phyloP scores from a whole-genome alignment of 768 basidiomycete genomes.

The Tricholoma terreum region DNA sequence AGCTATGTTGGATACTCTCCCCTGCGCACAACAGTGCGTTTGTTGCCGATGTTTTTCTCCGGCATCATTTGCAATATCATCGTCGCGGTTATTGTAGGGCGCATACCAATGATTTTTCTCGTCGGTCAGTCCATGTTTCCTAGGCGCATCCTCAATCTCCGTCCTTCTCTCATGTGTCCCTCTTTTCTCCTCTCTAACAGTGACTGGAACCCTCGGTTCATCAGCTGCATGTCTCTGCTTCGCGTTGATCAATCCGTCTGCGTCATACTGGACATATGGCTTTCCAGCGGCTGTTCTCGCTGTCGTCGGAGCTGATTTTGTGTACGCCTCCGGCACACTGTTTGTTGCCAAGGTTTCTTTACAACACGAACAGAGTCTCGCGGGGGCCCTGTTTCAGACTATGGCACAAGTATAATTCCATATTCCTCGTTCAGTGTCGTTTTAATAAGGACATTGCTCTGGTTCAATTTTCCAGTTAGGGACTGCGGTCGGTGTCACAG shows the following conservation, averaged over 20 bases:
- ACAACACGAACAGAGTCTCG: constrained; percentile 71
- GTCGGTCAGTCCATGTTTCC: constrained; percentile 41
- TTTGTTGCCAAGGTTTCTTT: constrained; percentile 68
- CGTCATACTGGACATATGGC: constrained; percentile 70
- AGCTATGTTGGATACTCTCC: constrained; percentile 53
- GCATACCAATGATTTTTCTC: constrained; percentile 53
- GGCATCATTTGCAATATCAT: constrained; percentile 64
- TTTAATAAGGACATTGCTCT: neutral
- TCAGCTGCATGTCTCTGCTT: constrained; percentile 59
- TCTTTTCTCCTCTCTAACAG: constrained; percentile 8
- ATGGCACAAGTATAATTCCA: constrained; percentile 57
- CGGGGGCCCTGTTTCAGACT: constrained; percentile 75
- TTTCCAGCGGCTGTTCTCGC: constrained; percentile 65
- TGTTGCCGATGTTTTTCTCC: constrained; percentile 69
- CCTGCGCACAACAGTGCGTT: constrained; percentile 57
- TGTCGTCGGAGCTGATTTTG: constrained; percentile 78
- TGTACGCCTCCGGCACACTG: constrained; percentile 68
- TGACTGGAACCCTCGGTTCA: constrained; percentile 56
- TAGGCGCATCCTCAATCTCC: neutral
- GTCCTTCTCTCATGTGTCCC: neutral
- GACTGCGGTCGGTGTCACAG: constrained; percentile 64
- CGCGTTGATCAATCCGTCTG: constrained; percentile 56
- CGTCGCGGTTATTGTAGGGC: constrained; percentile 57
- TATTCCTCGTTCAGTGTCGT: neutral
- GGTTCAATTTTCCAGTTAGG: constrained; percentile 47